Percentiles rank a stretch among this genome's conserved stretches.
Conservation (phyloP, 2,329 filamentous ascomycete genomes). For the Fusarium compactum region DNA sequence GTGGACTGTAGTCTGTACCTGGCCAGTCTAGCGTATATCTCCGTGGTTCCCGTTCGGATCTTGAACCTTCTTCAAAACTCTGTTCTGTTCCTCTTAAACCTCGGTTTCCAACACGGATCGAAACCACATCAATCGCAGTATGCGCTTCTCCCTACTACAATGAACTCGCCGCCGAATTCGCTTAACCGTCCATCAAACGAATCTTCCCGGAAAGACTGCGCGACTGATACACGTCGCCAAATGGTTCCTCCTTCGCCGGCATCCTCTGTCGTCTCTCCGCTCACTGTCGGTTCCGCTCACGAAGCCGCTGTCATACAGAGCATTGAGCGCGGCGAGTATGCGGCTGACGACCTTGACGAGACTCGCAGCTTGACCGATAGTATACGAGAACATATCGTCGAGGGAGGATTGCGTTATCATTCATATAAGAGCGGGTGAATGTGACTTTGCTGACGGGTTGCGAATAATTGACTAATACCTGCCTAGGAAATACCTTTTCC, state of each 20-base stretch:
- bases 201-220: background rate
- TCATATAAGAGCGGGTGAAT: background rate
- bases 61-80: background rate
- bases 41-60: constrained; percentile 1
- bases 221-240: constrained; percentile 3
- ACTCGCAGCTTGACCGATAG: constrained; percentile 58
- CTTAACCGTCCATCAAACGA: constrained; percentile 23
- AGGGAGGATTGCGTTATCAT: constrained; percentile 56
- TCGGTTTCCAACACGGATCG: background rate
- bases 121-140: constrained; percentile 3
- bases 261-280: constrained; percentile 45
- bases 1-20: background rate
- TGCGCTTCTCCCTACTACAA: constrained; percentile 26
- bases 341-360: constrained; percentile 49
- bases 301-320: constrained; percentile 50
- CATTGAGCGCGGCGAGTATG: constrained; percentile 51
- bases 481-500: constrained; percentile 57
- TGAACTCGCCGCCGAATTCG: constrained; percentile 47
- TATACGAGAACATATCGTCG: constrained; percentile 58
- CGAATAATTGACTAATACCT: background rate
- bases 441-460: background rate
- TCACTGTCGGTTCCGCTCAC: constrained; percentile 50
- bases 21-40: constrained; percentile 12
- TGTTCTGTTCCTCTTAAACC: background rate
- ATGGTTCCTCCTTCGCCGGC: constrained; percentile 46